phyloP scores from a whole-genome alignment of 1,139 yeast genomes.

The Yamadazyma taylorii region DNA sequence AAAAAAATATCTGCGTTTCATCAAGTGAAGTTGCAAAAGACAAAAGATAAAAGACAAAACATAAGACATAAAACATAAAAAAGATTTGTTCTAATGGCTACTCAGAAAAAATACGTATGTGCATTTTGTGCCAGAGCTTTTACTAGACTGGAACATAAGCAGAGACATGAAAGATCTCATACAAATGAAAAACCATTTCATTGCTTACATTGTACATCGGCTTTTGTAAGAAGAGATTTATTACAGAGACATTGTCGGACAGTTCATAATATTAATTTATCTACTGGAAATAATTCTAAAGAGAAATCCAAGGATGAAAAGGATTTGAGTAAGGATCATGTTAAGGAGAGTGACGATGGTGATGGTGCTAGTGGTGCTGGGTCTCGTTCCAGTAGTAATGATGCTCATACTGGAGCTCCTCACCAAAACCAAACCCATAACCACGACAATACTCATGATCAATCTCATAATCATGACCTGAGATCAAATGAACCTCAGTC shows the following conservation, averaged over 20 bases:
- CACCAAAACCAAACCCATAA: too few species aligned
- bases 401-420: too few species aligned
- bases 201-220: constrained; percentile 67
- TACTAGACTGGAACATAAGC: constrained; percentile 78
- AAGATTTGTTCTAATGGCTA: constrained; percentile 27
- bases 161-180: constrained; percentile 81
- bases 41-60: too few species aligned
- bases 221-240: constrained; percentile 75
- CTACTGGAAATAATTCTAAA: neutral
- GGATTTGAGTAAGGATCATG: too few species aligned
- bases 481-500: too few species aligned
- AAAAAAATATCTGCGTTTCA: too few species aligned
- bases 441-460: too few species aligned
- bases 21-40: too few species aligned
- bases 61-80: neutral
- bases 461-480: too few species aligned
- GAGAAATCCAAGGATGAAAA: neutral
- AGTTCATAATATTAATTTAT: constrained; percentile 51
- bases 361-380: constrained; percentile 1
- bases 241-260: constrained; percentile 77
- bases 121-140: constrained; percentile 81
- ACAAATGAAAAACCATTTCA: constrained; percentile 82
- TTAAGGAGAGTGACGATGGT: too few species aligned
- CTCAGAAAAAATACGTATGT: constrained; percentile 68
- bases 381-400: too few species aligned